Conservation (phyloP, 345 rosid species). For the Conringia planisiliqua region DNA sequence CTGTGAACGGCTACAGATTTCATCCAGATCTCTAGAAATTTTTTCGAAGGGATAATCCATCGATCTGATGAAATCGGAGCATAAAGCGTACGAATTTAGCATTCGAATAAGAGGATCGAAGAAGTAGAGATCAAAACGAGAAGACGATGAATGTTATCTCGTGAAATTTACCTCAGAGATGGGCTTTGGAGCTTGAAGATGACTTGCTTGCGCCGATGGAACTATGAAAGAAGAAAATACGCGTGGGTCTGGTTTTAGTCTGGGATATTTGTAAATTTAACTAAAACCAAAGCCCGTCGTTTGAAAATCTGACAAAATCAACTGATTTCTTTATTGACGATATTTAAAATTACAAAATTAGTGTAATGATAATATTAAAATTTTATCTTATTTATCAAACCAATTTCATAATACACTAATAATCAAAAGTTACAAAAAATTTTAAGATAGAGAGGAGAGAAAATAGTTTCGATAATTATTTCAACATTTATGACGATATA, state of each 20-base stretch:
- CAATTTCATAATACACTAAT: too few species aligned
- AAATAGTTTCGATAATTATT: too few species aligned
- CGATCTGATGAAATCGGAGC: slow-evolving; percentile 1
- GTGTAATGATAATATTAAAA: too few species aligned
- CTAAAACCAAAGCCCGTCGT: too few species aligned
- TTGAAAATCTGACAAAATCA: too few species aligned
- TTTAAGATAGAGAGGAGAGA: too few species aligned
- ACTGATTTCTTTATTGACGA: too few species aligned
- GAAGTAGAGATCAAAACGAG: background rate
- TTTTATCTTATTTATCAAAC: too few species aligned
- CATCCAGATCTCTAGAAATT: slow-evolving; percentile 17
- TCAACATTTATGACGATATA: too few species aligned
- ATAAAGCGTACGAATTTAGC: background rate
- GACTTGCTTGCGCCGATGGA: background rate
- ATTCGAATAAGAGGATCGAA: background rate
- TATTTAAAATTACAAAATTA: too few species aligned
- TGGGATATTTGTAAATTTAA: background rate
- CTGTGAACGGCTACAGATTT: background rate
- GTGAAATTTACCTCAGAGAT: background rate
- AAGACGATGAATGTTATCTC: background rate
- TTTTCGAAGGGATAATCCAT: background rate
- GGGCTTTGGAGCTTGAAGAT: slow-evolving; percentile 3
- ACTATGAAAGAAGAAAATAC: background rate
- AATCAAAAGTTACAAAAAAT: too few species aligned
- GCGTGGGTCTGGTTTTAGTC: background rate